Conservation (phyloP, 2,329 filamentous ascomycete species). For the Penicillium sp. region DNA sequence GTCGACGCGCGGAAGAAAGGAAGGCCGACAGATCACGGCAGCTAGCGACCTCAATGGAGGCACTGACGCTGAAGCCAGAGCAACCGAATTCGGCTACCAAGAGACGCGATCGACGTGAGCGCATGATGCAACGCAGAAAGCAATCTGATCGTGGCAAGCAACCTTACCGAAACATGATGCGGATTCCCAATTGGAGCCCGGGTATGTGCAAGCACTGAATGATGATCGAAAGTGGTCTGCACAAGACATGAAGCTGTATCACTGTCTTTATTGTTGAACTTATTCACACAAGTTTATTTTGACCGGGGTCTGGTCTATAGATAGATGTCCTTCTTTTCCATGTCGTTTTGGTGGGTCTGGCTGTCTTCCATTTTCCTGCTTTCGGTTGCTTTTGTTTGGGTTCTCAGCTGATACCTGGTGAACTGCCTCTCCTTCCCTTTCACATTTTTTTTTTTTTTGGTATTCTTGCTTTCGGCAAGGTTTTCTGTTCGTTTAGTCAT, state of each 20-base stretch:
- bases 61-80: constrained; percentile 8
- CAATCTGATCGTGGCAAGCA: constrained; percentile 11
- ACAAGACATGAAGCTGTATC: background rate
- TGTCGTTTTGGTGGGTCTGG: background rate
- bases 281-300: background rate
- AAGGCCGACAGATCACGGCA: background rate
- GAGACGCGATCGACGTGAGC: constrained; percentile 35
- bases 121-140: constrained; percentile 30
- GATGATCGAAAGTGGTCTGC: background rate
- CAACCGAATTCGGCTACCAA: constrained; percentile 37
- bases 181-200: constrained; percentile 15
- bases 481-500: background rate
- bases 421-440: background rate
- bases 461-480: too few species aligned
- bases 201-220: constrained; percentile 9
- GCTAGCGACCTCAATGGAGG: background rate
- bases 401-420: background rate
- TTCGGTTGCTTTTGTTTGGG: background rate
- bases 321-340: background rate
- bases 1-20: constrained; percentile 7
- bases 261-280: background rate
- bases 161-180: constrained; percentile 22
- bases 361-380: background rate
- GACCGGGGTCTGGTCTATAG: background rate
- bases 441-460: background rate